phyloP scores from a whole-genome alignment of 2,329 filamentous ascomycete species.

The Neonectria magnoliae region DNA sequence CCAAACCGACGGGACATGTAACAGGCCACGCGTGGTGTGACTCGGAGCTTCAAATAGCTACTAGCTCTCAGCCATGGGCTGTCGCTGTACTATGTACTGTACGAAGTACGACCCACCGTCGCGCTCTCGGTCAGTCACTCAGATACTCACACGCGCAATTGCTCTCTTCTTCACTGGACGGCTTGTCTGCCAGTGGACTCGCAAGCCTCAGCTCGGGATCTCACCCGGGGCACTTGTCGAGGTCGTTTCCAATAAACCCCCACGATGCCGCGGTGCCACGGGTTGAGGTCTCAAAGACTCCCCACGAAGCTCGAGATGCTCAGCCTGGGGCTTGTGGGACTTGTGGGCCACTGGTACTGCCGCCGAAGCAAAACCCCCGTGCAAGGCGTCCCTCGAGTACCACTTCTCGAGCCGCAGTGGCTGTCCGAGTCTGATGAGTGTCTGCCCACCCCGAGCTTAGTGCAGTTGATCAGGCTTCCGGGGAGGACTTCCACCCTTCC shows the following conservation, averaged over 20 bases:
- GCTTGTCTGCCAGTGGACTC: constrained; percentile 23
- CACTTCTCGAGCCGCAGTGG: constrained; percentile 30
- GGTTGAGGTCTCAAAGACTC: not conserved
- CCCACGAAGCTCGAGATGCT: constrained; percentile 20
- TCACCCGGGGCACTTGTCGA: constrained; percentile 31
- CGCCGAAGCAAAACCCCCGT: constrained; percentile 9
- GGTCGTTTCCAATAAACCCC: constrained; percentile 13
- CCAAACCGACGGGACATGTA: constrained; percentile 41
- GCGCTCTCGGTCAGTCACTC: constrained; percentile 8
- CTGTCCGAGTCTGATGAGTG: constrained; percentile 12
- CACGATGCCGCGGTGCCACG: constrained; percentile 16
- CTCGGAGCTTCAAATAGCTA: constrained; percentile 37
- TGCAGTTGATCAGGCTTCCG: constrained; percentile 29
- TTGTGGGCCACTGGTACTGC: constrained; percentile 7
- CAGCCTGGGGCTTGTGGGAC: constrained; percentile 4
- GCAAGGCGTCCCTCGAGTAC: constrained; percentile 24
- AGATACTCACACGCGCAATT: constrained; percentile 33
- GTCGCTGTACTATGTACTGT: constrained; percentile 21
- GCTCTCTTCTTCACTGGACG: constrained; percentile 28
- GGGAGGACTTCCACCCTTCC: constrained; percentile 16
- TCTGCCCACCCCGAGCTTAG: constrained; percentile 32
- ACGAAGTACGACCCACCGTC: constrained; percentile 29
- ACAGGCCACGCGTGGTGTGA: constrained; percentile 45
- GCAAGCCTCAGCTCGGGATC: constrained; percentile 22
- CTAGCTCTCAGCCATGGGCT: constrained; percentile 36